Base-by-base conservation (phyloP, 2,329 filamentous ascomycete genomes). In the Ceratocystis cacaofunesta region DNA sequence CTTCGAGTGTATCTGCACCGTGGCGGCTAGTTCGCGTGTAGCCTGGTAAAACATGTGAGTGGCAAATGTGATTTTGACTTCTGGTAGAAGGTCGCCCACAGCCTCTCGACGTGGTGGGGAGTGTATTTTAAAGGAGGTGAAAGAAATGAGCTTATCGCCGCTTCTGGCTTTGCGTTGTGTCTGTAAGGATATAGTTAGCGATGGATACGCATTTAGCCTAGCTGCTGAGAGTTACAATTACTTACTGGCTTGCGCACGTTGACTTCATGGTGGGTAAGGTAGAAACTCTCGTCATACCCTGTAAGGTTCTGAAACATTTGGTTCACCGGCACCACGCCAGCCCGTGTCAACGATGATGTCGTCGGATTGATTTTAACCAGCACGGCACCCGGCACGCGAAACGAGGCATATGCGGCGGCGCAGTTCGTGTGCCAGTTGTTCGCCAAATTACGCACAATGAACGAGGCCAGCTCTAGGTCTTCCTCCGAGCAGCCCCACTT, bases 401-500 rank as follows among this genome's bases (percentile, higher is more conserved):
- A 67, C 41, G 32, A 41, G 25, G 15, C 50, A n/a, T 44, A 46
- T 15, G 63, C 63, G 22, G 61, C 58, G 2, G 63, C 63, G 12
- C 58, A 65, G 25, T 55, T 48, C 0, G 43, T 61, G 46, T 63
- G 63, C 66, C 66, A 67, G 32, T 50, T 52, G 3, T 19, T n/a
- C 41, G 63, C 63, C 50, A 67, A 36, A 17, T 67, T 62, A 15
- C 87, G 90, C 69, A 88, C 57, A 6, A 66, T 44, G 5, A 46
- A 36, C 10, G 50, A 28, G 25, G 63, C 66, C 41, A 61, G 15
- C 48, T 43, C 52, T 12, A 67, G 25, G 19, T 67, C 60, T 7
- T 62, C 36, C 19, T 65, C 66, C n/a, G n/a, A 48, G n/a, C 66
- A 67, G 15, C 66, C 66, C 48, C 48, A 67, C 22, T 67, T 67